These are phyloP conservation scores for Lodderomyces theae DNA, from an alignment of 1,139 yeast species.

Conservation along the genomic window DNA sequence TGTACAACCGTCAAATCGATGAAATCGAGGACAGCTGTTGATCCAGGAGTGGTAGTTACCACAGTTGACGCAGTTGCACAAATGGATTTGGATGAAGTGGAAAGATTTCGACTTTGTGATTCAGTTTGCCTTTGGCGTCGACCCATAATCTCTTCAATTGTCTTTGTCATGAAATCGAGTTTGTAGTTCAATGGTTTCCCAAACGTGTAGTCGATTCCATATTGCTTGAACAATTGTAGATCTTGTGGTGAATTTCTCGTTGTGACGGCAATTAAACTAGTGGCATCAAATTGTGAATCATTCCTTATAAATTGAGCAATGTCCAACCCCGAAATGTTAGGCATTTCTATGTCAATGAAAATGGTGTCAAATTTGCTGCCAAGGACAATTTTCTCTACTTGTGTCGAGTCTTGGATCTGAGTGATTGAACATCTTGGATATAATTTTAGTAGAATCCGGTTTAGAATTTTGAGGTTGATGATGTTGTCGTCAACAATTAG, in stretches of 20 bases:
- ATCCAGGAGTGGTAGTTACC: neutral
- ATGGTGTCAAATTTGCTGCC: constrained; percentile 30
- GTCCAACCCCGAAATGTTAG: constrained; percentile 42
- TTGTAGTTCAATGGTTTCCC: constrained; percentile 38
- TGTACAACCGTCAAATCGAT: neutral
- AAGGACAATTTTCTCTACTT: constrained; percentile 25
- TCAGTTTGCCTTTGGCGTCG: neutral
- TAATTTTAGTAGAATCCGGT: constrained; percentile 30
- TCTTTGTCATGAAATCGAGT: constrained; percentile 12
- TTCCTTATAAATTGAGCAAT: constrained; percentile 31
- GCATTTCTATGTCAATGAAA: constrained; percentile 50
- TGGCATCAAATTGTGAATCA: constrained; percentile 15
- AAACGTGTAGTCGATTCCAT: constrained; percentile 44
- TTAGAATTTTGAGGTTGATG: constrained; percentile 40
- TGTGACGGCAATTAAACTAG: constrained; percentile 46
- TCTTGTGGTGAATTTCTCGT: constrained; percentile 31
- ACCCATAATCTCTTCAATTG: constrained; percentile 12
- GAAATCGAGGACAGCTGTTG: neutral
- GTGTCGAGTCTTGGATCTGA: constrained; percentile 31
- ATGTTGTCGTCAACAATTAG: constrained; percentile 45
- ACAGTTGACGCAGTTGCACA: neutral
- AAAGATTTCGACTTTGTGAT: neutral
- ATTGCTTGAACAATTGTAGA: constrained; percentile 26
- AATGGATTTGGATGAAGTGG: neutral
- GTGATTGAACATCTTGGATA: constrained; percentile 34